These are phyloP conservation scores for Crithidia sp. DNA, from an alignment of 208 protist genomes.

Conservation along the genomic window DNA sequence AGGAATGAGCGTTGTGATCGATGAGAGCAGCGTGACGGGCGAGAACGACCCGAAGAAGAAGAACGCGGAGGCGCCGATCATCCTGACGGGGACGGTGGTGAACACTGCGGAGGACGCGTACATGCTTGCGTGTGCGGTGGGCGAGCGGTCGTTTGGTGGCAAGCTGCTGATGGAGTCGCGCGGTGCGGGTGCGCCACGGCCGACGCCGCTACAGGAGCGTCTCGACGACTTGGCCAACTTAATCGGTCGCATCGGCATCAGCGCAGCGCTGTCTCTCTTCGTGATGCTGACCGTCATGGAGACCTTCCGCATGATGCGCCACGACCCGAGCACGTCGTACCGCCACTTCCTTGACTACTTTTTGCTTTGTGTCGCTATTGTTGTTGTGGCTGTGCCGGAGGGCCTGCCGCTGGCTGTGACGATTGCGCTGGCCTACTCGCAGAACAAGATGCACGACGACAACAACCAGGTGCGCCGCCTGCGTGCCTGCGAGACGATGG, in stretches of 20 bases:
- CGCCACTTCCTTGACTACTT: slow-evolving; percentile 81
- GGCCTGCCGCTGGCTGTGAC: slow-evolving; percentile 97
- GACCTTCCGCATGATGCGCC: slow-evolving; percentile 40
- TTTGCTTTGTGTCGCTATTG: slow-evolving; percentile 94
- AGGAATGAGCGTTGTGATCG: slow-evolving; percentile 77
- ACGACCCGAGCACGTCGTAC: slow-evolving; percentile 24
- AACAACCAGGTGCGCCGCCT: slow-evolving; percentile 98
- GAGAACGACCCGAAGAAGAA: slow-evolving; percentile 92
- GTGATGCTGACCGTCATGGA: slow-evolving; percentile 57
- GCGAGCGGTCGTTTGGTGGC: slow-evolving; percentile 91
- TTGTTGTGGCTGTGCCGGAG: slow-evolving; percentile 98
- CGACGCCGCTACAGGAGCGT: slow-evolving; percentile 95
- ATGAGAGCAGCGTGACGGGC: slow-evolving; percentile 95
- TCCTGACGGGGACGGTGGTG: slow-evolving; percentile 93
- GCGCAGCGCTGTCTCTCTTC: slow-evolving; percentile 77
- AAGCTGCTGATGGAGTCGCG: slow-evolving; percentile 84
- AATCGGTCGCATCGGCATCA: slow-evolving; percentile 91
- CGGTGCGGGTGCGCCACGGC: slow-evolving; percentile 38
- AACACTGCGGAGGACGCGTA: slow-evolving; percentile 83
- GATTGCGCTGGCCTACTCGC: slow-evolving; percentile 98
- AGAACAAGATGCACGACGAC: slow-evolving; percentile 98
- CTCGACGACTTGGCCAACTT: slow-evolving; percentile 87
- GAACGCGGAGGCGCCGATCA: slow-evolving; percentile 63
- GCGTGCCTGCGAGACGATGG: slow-evolving; percentile 98
- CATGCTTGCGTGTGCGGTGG: slow-evolving; percentile 94